A percentile compares a stretch with the other conserved stretches of the same genome.
Conservation (phyloP, 306 rosid genomes). For the Neltuma alba region DNA sequence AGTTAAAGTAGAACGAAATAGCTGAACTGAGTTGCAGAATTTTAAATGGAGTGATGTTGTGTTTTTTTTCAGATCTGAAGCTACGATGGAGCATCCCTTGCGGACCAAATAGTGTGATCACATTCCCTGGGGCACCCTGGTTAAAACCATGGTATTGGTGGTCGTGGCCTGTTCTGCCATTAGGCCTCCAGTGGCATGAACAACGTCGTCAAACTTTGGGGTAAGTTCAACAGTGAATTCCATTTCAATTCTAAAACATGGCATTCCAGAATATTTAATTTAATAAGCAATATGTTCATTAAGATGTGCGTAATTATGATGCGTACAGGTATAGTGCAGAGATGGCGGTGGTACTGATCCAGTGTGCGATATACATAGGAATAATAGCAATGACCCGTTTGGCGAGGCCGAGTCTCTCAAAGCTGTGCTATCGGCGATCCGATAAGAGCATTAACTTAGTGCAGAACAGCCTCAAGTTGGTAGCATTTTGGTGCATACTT, state of each 20-base stretch:
- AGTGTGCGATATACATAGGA: constrained; percentile 53
- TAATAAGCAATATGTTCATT: background rate
- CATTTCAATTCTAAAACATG: background rate
- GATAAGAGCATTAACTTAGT: constrained; percentile 52
- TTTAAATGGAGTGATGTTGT: background rate
- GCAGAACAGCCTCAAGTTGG: constrained; percentile 53
- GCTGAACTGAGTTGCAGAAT: background rate
- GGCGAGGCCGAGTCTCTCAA: constrained; percentile 62
- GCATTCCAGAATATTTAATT: background rate
- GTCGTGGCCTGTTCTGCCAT: constrained; percentile 97
- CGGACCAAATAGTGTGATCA: constrained; percentile 96
- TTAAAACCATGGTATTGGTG: constrained; percentile 99
- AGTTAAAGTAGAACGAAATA: background rate
- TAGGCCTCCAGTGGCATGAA: constrained; percentile 90
- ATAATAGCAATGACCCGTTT: constrained; percentile 60
- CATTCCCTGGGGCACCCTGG: constrained; percentile 95
- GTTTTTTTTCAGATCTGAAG: constrained; percentile 61
- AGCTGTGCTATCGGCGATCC: constrained; percentile 61
- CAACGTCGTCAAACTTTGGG: constrained; percentile 78
- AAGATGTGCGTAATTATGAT: background rate
- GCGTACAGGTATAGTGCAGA: constrained; percentile 62
- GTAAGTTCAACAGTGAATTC: constrained; percentile 47
- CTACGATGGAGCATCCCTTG: constrained; percentile 95
- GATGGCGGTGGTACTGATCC: constrained; percentile 57
- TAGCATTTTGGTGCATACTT: constrained; percentile 62